Evolutionary conservation across 2,329 filamentous ascomycete species (phyloP).

Genomic region (Annulohypoxylon truncatum): DNA sequence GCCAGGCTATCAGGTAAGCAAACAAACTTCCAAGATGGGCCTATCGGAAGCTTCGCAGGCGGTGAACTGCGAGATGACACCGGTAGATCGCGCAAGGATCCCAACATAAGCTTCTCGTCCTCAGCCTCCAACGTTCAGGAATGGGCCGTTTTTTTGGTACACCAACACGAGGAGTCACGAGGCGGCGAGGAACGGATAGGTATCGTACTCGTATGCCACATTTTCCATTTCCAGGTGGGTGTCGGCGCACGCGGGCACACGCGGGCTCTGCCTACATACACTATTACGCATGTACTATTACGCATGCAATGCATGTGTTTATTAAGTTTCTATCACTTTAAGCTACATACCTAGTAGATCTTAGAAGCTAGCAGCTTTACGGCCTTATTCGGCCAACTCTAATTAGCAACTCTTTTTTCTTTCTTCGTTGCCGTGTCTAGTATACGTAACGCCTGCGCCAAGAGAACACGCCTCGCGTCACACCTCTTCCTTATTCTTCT

Average conservation of each 20-base stretch:
- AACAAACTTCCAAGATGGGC: not conserved
- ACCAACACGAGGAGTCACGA: not conserved
- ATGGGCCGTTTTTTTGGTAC: not conserved
- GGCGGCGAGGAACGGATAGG: not conserved
- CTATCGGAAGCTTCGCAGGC: constrained; percentile 7
- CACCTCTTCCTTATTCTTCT: constrained; percentile 36
- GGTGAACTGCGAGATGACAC: constrained; percentile 9
- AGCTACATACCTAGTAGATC: constrained; percentile 22
- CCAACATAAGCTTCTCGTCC: constrained; percentile 6
- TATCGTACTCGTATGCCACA: not conserved
- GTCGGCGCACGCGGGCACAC: constrained; percentile 1
- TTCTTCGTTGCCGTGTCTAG: constrained; percentile 14
- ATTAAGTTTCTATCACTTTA: constrained; percentile 17
- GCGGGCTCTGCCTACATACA: not conserved
- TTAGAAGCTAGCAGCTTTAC: constrained; percentile 6
- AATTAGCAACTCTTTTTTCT: not conserved
- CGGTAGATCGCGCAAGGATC: constrained; percentile 22
- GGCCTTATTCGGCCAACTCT: constrained; percentile 22
- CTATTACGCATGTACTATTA: not conserved
- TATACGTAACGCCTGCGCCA: constrained; percentile 29
- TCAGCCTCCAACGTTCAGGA: constrained; percentile 1
- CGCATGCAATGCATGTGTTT: not conserved
- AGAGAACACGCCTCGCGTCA: constrained; percentile 21
- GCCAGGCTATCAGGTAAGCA: not conserved
- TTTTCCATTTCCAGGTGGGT: constrained; percentile 5